phyloP scores from a whole-genome alignment of 1,139 yeast genomes.

The Yamadazyma triangularis region DNA sequence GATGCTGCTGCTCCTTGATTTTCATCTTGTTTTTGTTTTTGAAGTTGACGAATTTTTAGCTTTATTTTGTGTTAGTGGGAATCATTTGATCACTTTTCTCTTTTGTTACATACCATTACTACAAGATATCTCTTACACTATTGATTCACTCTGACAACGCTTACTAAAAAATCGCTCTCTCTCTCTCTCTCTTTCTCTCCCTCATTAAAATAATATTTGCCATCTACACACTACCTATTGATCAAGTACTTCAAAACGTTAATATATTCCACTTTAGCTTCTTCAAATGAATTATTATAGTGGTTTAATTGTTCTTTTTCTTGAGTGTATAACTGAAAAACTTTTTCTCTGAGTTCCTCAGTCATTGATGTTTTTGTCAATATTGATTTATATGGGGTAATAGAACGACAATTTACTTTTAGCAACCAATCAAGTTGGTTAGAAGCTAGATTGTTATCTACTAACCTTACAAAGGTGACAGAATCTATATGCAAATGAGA shows the following conservation, averaged over 20 bases:
- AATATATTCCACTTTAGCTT: too few relatives aligned
- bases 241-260: too few relatives aligned
- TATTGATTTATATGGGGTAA: conserved; percentile 13
- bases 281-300: background rate
- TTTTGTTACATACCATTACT: too few relatives aligned
- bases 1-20: conserved; percentile 17
- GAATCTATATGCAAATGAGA: background rate
- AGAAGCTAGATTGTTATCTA: conserved; percentile 10
- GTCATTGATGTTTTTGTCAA: too few relatives aligned
- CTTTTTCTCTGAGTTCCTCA: too few relatives aligned
- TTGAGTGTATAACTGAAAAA: conserved; percentile 3
- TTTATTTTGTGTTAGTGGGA: conserved; percentile 7
- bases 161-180: too few relatives aligned
- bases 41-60: conserved; percentile 58
- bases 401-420: conserved; percentile 15
- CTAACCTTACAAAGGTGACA: background rate
- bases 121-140: too few relatives aligned
- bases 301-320: background rate
- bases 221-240: too few relatives aligned
- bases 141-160: too few relatives aligned
- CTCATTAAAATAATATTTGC: too few relatives aligned
- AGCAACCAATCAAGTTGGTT: conserved; percentile 19
- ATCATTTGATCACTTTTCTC: too few relatives aligned
- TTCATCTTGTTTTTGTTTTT: conserved; percentile 52
- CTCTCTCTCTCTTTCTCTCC: too few relatives aligned